phyloP scores from a whole-genome alignment of 768 basidiomycete species.

The Floccularia luteovirens region DNA sequence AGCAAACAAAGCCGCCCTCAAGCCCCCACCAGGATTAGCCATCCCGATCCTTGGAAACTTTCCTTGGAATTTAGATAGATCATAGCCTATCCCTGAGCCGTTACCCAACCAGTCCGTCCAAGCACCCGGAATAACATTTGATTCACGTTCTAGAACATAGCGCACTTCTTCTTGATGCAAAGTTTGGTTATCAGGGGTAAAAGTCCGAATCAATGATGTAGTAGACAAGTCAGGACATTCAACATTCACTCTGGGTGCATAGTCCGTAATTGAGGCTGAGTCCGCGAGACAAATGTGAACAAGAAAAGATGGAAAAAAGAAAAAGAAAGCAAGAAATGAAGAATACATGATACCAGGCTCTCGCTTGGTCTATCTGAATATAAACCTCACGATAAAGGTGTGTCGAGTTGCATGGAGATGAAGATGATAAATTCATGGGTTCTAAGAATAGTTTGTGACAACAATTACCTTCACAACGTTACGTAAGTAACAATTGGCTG shows the following conservation, averaged over 20 bases:
- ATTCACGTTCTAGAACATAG: slow-evolving; percentile 37
- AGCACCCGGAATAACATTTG: slow-evolving; percentile 31
- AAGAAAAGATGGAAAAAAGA: no score
- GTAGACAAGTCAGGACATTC: slow-evolving; percentile 44
- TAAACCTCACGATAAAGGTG: no score
- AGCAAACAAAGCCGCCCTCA: slow-evolving; percentile 59
- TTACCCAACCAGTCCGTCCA: slow-evolving; percentile 59
- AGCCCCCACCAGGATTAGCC: slow-evolving; percentile 66
- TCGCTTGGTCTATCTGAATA: no score
- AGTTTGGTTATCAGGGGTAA: slow-evolving; percentile 41
- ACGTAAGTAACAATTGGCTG: no score
- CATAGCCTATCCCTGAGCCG: slow-evolving; percentile 44
- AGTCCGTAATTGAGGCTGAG: slow-evolving; percentile 33
- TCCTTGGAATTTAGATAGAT: slow-evolving; percentile 29
- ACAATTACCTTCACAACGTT: no score
- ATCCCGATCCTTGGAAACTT: slow-evolving; percentile 49
- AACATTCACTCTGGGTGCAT: slow-evolving; percentile 41
- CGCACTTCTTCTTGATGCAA: slow-evolving; percentile 39
- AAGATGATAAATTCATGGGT: no score
- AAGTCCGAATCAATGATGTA: slow-evolving; percentile 40
- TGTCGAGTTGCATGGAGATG: no score
- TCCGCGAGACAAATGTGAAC: no score
- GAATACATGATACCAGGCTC: no score
- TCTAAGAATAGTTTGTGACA: no score
- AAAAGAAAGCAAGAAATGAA: no score